Base-by-base conservation (phyloP, 768 basidiomycete species). In the Auriscalpium orientale region DNA sequence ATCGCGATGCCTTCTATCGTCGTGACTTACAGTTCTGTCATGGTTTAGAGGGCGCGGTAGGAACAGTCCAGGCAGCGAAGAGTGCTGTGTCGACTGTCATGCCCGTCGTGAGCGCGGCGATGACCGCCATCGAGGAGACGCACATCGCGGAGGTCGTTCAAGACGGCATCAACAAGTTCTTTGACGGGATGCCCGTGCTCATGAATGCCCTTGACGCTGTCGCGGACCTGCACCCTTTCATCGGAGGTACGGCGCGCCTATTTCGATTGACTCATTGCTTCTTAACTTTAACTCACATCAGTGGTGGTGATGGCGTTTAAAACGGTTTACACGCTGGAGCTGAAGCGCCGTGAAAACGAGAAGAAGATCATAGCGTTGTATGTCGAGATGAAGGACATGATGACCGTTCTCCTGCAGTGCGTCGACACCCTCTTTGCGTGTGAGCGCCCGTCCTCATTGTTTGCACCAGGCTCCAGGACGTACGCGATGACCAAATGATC, bases 251-350 rank as follows among this genome's bases (percentile, higher is more conserved):
- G 61, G 49, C 40, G 21, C 33, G 36, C 21, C 46, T 16, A 2
- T 43, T 33, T 15, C 10, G 7, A 8, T 5, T 21, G 33, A 15
- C 40, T 43, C 13, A 4, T 4, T 8, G 3, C 46, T 40, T 15
- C 12, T 4, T 7, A 28, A 20, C 1, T 58, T 16, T 53, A 40
- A 2, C 18, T 36, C 33, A 7, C 22, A 16, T 8, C 15, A 71
- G 81, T 78, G 47, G 78, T 74, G 33, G 76, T 81, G 16, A 62
- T 73, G 12, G 79, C 80, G 1, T 82, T 82, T 65, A 71, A 75
- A 37, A 67, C 78, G 0, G 78, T 78, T 6, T 70, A 79, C 28
- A 72, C 74, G 16, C 66, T 82, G 37, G 79, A 81, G 52, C 53
- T 76, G 53, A 76, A 75, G 3, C 68, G 79, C 21, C 67, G 76